Percentiles rank a stretch among this genome's conserved stretches.
Evolutionary conservation across 1,284 basidiomycete genomes (phyloP).

Genomic region (Singerocomus inundabilis): DNA sequence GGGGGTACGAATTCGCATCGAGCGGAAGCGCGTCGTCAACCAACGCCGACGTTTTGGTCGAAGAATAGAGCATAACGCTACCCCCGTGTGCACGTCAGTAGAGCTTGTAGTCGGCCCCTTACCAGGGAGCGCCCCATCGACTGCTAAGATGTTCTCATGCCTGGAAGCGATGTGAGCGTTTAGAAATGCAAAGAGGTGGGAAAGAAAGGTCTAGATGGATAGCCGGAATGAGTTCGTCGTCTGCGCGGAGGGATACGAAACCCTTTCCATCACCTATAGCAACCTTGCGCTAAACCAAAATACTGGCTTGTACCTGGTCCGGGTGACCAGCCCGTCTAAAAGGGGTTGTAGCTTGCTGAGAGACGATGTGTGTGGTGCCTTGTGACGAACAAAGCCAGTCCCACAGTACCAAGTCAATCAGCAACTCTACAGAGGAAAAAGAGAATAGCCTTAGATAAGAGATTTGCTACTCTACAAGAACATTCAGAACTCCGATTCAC

Average conservation of each 20-base stretch:
- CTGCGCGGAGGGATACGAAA: conserved; percentile 68
- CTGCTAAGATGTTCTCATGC: conserved; percentile 89
- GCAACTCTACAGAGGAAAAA: no score
- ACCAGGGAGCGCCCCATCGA: conserved; percentile 85
- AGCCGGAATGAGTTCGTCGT: conserved; percentile 50
- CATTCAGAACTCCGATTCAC: no score
- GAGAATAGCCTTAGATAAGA: background rate
- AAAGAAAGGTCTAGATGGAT: conserved; percentile 65
- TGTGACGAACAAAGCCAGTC: no score
- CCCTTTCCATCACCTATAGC: conserved; percentile 42
- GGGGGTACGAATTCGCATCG: conserved; percentile 80
- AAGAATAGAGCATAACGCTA: conserved; percentile 76
- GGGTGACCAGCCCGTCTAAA: no score
- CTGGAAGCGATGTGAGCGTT: conserved; percentile 90
- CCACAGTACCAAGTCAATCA: no score
- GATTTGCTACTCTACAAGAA: background rate
- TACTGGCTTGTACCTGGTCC: background rate
- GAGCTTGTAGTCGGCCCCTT: conserved; percentile 35
- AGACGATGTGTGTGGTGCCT: no score
- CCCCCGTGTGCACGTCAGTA: conserved; percentile 2
- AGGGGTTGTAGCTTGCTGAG: no score
- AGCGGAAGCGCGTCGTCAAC: conserved; percentile 40
- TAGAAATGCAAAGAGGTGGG: conserved; percentile 84
- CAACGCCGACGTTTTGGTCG: conserved; percentile 44
- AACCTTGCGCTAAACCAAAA: background rate